A percentile compares a stretch with the other conserved stretches of the same genome.
phyloP scores from a whole-genome alignment of 495 filamentous ascomycete species.

The Podospora fimiseda region DNA sequence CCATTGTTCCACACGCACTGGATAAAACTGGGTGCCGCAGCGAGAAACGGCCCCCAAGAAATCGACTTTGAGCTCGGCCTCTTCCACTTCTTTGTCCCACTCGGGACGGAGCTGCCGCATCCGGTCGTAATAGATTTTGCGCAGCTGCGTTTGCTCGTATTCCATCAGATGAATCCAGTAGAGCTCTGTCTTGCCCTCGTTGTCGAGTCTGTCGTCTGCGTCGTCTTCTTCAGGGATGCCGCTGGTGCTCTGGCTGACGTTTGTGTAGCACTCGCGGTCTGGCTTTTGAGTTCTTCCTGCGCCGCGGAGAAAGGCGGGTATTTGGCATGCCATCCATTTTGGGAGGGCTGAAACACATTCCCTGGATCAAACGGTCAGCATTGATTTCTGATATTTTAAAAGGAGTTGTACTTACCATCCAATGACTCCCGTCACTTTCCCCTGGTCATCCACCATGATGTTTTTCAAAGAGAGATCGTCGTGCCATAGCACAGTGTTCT shows the following conservation, averaged over 20 bases:
- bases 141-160: slow-evolving; percentile 30
- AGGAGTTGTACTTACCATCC: slow-evolving; percentile 15
- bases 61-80: slow-evolving; percentile 21
- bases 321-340: slow-evolving; percentile 39
- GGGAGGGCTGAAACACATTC: slow-evolving; percentile 46
- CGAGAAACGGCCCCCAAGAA: slow-evolving; percentile 17
- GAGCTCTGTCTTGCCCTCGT: slow-evolving; percentile 31
- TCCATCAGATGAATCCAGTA: slow-evolving; percentile 36
- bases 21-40: slow-evolving; percentile 21
- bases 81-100: slow-evolving; percentile 20
- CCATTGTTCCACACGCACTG: slow-evolving; percentile 26
- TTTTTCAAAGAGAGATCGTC: slow-evolving; percentile 44
- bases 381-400: too few species aligned
- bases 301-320: slow-evolving; percentile 39
- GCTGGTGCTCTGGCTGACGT: slow-evolving; percentile 17
- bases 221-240: slow-evolving; percentile 6
- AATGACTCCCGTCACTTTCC: slow-evolving; percentile 40
- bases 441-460: slow-evolving; percentile 42
- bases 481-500: slow-evolving; percentile 40
- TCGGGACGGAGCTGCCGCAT: slow-evolving; percentile 19
- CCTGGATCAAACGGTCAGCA: slow-evolving; percentile 42
- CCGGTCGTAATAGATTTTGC: slow-evolving; percentile 22
- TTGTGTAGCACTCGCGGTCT: slow-evolving; percentile 25
- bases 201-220: slow-evolving; percentile 18
- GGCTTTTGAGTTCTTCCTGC: slow-evolving; percentile 24